Percentiles rank a stretch among this genome's conserved stretches.
These are phyloP conservation scores for Anthoceros angustus DNA, from an alignment of 225 moss, liverwort and hornwort genomes.

Conservation along the genomic window DNA sequence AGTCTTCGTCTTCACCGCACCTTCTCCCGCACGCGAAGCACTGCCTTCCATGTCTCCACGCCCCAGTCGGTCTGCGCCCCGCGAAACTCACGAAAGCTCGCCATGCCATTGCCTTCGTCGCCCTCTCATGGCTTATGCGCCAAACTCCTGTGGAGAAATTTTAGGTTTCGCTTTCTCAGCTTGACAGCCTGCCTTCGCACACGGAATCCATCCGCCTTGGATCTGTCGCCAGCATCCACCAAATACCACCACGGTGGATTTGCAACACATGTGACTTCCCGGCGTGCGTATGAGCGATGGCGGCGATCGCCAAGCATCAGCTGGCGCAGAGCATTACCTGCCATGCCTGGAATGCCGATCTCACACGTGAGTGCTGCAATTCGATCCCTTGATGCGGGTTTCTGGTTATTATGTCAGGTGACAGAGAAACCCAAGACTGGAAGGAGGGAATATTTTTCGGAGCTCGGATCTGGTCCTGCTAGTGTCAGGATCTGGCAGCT, in stretches of 20 bases:
- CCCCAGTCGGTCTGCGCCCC: constrained; percentile 70
- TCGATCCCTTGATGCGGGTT: not conserved
- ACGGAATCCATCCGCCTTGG: no score
- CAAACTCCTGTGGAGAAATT: no score
- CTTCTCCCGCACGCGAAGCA: constrained; percentile 62
- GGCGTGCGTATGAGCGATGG: constrained; percentile 28
- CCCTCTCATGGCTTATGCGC: no score
- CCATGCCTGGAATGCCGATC: constrained; percentile 95
- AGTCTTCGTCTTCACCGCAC: constrained; percentile 3
- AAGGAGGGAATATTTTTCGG: no score
- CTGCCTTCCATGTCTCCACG: constrained; percentile 83
- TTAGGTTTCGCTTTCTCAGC: no score
- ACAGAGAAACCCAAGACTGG: no score
- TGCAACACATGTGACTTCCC: not conserved
- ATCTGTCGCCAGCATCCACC: no score
- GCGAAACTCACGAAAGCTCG: constrained; percentile 89
- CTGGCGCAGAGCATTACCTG: constrained; percentile 80
- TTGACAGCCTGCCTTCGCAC: no score
- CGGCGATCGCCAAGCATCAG: constrained; percentile 87
- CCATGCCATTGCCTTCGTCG: constrained; percentile 23
- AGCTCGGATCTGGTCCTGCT: no score
- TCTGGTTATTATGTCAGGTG: not conserved
- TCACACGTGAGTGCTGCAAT: constrained; percentile 41
- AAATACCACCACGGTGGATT: no score
- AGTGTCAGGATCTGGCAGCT: no score